Conservation (phyloP, 2,329 filamentous ascomycete species). For the Incumbomyces lentus region DNA sequence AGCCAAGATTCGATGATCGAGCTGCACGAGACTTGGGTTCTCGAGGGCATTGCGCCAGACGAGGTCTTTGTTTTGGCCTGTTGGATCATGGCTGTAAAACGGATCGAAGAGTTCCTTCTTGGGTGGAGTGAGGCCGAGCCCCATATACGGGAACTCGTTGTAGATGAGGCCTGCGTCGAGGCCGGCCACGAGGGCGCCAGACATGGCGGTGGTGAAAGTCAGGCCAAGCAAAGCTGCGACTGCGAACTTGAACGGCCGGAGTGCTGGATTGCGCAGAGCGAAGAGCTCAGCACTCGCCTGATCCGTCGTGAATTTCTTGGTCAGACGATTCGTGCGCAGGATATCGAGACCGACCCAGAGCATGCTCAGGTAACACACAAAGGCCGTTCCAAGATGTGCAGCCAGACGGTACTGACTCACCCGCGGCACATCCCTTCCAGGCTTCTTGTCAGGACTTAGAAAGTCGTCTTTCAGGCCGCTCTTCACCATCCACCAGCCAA, state of each 20-base stretch:
- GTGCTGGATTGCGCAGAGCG: constrained; percentile 54
- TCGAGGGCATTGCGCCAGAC: constrained; percentile 98
- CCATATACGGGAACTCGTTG: constrained; percentile 98
- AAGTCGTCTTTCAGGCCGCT: constrained; percentile 91
- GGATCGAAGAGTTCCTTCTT: constrained; percentile 70
- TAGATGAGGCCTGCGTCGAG: constrained; percentile 96
- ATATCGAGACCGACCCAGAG: constrained; percentile 77
- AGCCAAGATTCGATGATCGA: constrained; percentile 88
- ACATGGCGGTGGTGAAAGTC: constrained; percentile 84
- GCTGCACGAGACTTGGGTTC: constrained; percentile 89
- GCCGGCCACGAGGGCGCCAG: constrained; percentile 84
- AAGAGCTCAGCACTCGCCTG: constrained; percentile 54
- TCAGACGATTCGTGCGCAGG: constrained; percentile 59
- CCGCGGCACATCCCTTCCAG: constrained; percentile 38
- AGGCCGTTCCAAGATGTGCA: constrained; percentile 80
- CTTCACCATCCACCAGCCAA: constrained; percentile 99
- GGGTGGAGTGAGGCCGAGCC: constrained; percentile 69
- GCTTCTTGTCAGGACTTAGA: constrained; percentile 81
- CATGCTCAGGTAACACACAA: constrained; percentile 91
- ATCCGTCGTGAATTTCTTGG: constrained; percentile 34
- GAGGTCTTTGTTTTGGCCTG: constrained; percentile 47
- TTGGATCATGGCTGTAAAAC: constrained; percentile 68
- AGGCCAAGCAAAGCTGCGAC: constrained; percentile 61
- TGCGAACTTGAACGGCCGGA: constrained; percentile 63
- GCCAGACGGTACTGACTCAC: constrained; percentile 92